phyloP scores from a whole-genome alignment of 306 rosid species.

The Cicer pinnatifidum region DNA sequence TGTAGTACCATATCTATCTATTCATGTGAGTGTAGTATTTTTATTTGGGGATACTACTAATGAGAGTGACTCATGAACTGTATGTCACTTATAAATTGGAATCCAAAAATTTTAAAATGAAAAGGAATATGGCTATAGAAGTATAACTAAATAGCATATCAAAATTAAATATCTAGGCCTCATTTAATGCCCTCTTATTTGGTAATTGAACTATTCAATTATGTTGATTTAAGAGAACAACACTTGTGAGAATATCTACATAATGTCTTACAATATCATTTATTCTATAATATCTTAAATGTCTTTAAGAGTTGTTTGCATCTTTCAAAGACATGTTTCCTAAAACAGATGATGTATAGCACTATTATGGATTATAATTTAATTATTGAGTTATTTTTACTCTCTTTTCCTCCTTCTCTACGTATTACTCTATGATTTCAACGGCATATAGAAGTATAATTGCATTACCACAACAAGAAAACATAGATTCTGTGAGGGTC shows the following conservation, averaged over 20 bases:
- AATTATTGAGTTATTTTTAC: neutral
- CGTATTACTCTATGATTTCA: neutral
- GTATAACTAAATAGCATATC: neutral
- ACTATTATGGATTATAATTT: neutral
- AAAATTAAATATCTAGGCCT: conserved; percentile 1
- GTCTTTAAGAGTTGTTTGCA: neutral
- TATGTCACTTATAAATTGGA: neutral
- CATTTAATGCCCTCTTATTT: conserved; percentile 25
- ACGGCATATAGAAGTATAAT: conserved; percentile 11
- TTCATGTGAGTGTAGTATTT: neutral
- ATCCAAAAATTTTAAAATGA: conserved; percentile 5
- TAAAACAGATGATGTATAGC: neutral
- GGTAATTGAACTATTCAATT: neutral
- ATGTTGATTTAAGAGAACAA: neutral
- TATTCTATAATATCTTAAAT: neutral
- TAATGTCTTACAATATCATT: conserved; percentile 13
- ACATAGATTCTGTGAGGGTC: too few species aligned
- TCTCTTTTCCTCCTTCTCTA: neutral
- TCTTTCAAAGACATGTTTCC: neutral
- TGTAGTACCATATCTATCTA: neutral
- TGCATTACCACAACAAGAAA: too few species aligned
- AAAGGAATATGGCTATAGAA: conserved; percentile 2
- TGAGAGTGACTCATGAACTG: neutral
- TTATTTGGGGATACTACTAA: neutral
- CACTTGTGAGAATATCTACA: neutral